phyloP scores from a whole-genome alignment of 169 alveolate genomes.

The Plasmodium knowlesi region DNA sequence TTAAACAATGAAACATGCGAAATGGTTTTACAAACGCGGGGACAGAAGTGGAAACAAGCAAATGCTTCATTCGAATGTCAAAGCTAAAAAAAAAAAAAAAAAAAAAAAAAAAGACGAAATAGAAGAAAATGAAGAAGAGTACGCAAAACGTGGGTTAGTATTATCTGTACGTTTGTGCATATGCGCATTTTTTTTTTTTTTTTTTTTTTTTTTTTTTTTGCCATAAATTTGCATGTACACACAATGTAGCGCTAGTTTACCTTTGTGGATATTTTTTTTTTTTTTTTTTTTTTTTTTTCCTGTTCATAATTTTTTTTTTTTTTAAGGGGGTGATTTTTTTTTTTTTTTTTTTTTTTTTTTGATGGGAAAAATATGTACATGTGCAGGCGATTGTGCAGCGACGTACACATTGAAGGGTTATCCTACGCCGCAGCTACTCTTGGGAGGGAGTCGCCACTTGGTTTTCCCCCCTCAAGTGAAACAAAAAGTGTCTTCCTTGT shows the following conservation, averaged over 20 bases:
- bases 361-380: not conserved
- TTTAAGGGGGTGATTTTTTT: not conserved
- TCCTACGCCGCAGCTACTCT: not conserved
- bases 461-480: not conserved
- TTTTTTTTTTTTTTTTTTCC: not conserved
- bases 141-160: not conserved
- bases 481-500: not conserved
- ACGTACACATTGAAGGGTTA: not conserved
- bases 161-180: not conserved
- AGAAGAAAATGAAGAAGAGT: not conserved
- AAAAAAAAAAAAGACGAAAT: too few species aligned
- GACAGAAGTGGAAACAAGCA: not conserved
- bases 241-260: constrained; percentile 40
- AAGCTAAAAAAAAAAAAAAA: not conserved
- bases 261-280: not conserved
- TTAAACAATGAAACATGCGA: not conserved
- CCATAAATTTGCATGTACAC: constrained; percentile 42
- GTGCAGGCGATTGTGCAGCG: not conserved
- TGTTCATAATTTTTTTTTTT: not conserved
- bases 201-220: not conserved
- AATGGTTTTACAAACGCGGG: not conserved
- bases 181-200: not conserved
- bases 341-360: not conserved
- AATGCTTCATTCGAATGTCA: not conserved
- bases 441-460: not conserved